Evolutionary conservation across 805 yeast species (phyloP).

Genomic region (Starmera dryadoides): DNA sequence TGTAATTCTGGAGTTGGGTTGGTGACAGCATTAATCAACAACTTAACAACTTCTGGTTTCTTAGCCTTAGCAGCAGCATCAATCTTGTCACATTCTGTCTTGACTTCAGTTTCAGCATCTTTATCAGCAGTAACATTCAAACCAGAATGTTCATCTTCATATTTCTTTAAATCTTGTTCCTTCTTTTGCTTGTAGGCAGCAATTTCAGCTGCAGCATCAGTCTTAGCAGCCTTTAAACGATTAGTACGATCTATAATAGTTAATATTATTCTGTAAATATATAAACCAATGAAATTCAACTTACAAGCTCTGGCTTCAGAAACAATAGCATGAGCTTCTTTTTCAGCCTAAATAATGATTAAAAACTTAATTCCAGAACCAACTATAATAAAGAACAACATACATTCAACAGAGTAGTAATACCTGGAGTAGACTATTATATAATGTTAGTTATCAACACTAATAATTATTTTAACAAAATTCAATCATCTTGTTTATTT

Average conservation of each 20-base stretch:
- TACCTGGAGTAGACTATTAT: constrained; percentile 38
- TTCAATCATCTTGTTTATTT: no score
- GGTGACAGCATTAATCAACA: constrained; percentile 73
- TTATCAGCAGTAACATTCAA: constrained; percentile 70
- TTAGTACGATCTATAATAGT: constrained; percentile 55
- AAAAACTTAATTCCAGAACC: no score
- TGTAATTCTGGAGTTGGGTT: constrained; percentile 80
- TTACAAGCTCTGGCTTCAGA: constrained; percentile 83
- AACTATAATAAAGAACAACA: constrained; percentile 11
- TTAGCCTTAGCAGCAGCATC: constrained; percentile 55
- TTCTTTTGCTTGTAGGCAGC: constrained; percentile 78
- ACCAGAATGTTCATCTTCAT: constrained; percentile 67
- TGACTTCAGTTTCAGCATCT: constrained; percentile 70
- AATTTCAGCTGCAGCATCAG: constrained; percentile 87
- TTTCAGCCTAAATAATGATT: constrained; percentile 58
- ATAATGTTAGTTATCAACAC: not conserved
- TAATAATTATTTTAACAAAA: no score
- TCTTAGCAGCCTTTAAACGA: constrained; percentile 87
- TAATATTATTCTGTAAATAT: not conserved
- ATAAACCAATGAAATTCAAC: constrained; percentile 20
- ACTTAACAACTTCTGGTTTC: constrained; percentile 60
- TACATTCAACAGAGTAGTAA: constrained; percentile 61
- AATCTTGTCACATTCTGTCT: constrained; percentile 63
- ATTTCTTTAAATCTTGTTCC: constrained; percentile 71
- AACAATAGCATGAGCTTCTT: constrained; percentile 94